Evolutionary conservation across 139 green algal species (phyloP), one percentile per base, ranked within the genome.

Genomic region (Chlorokybus atmophyticus): DNA sequence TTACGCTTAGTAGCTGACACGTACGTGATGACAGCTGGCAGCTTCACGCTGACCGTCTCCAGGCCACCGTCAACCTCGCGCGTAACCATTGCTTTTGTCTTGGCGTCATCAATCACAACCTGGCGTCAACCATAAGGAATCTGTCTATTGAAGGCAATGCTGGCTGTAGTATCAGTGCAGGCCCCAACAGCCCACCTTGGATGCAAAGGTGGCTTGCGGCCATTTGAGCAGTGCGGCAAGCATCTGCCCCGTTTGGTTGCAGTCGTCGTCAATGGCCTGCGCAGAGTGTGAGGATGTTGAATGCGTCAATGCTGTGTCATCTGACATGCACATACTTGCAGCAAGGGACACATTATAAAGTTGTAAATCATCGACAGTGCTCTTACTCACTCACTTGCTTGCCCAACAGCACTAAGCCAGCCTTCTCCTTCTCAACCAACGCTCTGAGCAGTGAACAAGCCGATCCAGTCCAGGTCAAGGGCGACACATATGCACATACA

Each of bases 251-350:
- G 88, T 72, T 38, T 70, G 40, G 71, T 74, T 74, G 67, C 52
- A 76, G 68, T 96, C 88, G 32, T 85, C 83, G 59, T 96, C 88
- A 28, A 96, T 93, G 8, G 87, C 85, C 75, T 95, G 88, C 44
- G 44, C n/a, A 52, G 6, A 14, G 35, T n/a, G n/a, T n/a, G n/a
- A n/a, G n/a, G n/a, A n/a, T n/a, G n/a, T n/a, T n/a, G n/a, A n/a
- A n/a, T n/a, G n/a, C n/a, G n/a, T n/a, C n/a, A n/a, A n/a, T n/a
- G n/a, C n/a, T n/a, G n/a, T n/a, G n/a, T n/a, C n/a, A n/a, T n/a
- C n/a, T n/a, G n/a, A n/a, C n/a, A n/a, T n/a, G n/a, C n/a, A n/a
- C n/a, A n/a, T n/a, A n/a, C n/a, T n/a, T n/a, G n/a, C n/a, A n/a
- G n/a, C n/a, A n/a, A n/a, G n/a, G n/a, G n/a, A n/a, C n/a, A n/a